phyloP scores from a whole-genome alignment of 129 eudicot genomes.

The Saussurea involucrata region DNA sequence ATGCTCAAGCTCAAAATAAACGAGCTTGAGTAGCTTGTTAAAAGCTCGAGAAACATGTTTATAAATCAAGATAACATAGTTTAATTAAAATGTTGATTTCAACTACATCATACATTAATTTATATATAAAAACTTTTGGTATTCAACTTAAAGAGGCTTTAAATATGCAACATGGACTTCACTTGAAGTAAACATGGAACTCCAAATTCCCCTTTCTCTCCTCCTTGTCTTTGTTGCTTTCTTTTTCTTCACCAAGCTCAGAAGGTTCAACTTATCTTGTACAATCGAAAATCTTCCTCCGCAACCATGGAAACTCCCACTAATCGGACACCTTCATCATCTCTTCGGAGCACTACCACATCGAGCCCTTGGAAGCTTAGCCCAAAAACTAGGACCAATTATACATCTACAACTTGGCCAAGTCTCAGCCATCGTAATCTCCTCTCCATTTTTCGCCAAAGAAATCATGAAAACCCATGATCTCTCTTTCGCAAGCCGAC shows the following conservation, averaged over 20 bases:
- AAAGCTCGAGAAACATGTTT: too few species aligned
- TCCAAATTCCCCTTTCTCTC: not conserved
- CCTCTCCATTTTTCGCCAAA: conserved; percentile 18
- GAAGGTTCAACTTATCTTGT: not conserved
- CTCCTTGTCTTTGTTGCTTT: not conserved
- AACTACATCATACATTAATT: too few species aligned
- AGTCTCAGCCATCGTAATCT: conserved; percentile 17
- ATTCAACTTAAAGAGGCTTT: not conserved
- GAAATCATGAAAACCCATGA: conserved; percentile 3
- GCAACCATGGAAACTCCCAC: not conserved
- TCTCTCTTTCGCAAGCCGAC: conserved; percentile 15
- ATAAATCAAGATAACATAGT: too few species aligned
- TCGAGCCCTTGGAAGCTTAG: conserved; percentile 9
- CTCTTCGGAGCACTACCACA: conserved; percentile 4
- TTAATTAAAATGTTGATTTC: too few species aligned
- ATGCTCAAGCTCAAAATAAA: too few species aligned
- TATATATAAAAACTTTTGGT: too few species aligned
- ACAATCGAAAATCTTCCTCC: conserved; percentile 4
- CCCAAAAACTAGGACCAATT: conserved; percentile 19
- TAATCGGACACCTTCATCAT: conserved; percentile 5
- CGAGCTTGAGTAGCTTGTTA: too few species aligned
- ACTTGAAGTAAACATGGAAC: not conserved
- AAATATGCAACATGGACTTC: not conserved
- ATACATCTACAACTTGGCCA: conserved; percentile 31
- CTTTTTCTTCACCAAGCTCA: not conserved